phyloP scores from a whole-genome alignment of 305 asterid genomes.

The Solanum hybrid region DNA sequence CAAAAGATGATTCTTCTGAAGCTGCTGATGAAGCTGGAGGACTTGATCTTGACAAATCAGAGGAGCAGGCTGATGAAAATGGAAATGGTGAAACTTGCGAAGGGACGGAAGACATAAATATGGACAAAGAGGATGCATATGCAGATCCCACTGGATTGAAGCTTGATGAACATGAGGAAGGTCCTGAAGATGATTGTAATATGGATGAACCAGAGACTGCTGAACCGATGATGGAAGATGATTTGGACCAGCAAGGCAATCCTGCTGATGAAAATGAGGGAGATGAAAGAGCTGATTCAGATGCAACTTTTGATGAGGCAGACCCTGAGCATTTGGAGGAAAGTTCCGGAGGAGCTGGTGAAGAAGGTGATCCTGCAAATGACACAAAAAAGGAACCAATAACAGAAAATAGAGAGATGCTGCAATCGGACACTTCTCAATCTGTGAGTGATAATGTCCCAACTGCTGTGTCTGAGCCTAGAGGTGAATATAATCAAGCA shows the following conservation, averaged over 20 bases:
- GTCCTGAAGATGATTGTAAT: constrained; percentile 6
- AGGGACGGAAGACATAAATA: constrained; percentile 47
- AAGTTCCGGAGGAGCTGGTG: constrained; percentile 25
- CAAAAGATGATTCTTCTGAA: constrained; percentile 50
- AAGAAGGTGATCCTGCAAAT: constrained; percentile 33
- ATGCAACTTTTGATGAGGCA: constrained; percentile 37
- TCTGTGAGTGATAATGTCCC: constrained; percentile 18
- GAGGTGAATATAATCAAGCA: constrained; percentile 25
- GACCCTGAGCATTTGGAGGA: constrained; percentile 34
- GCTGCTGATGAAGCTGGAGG: constrained; percentile 37
- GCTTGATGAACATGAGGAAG: constrained; percentile 41
- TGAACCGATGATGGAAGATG: constrained; percentile 47
- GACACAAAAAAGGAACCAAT: constrained; percentile 29
- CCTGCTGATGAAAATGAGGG: constrained; percentile 29
- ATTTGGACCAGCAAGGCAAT: constrained; percentile 29
- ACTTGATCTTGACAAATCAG: constrained; percentile 33
- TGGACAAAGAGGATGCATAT: constrained; percentile 57
- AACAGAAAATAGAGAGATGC: constrained; percentile 27
- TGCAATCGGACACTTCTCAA: constrained; percentile 28
- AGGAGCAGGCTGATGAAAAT: constrained; percentile 31
- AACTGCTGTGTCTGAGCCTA: constrained; percentile 33
- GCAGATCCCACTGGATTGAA: constrained; percentile 62
- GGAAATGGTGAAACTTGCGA: constrained; percentile 37
- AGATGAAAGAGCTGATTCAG: constrained; percentile 16
- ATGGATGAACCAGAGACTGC: constrained; percentile 5